Evolutionary conservation across 1,284 basidiomycete genomes (phyloP), one percentile per base, ranked within the genome.

Genomic region (Moesziomyces globuligerus): DNA sequence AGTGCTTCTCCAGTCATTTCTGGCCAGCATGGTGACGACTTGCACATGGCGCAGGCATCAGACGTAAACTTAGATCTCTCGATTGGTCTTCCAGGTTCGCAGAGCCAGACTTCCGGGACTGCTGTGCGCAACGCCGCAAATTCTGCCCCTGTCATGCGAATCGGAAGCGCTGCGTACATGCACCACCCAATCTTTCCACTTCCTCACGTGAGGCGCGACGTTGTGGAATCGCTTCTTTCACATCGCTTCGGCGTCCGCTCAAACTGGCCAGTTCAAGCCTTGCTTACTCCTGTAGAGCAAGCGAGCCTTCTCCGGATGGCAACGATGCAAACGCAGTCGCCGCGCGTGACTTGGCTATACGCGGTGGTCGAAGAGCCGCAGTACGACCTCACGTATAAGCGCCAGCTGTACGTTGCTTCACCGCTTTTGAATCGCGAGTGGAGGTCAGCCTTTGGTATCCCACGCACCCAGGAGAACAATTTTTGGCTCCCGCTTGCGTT

Each of bases 341-440:
- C 41, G 0, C 37, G n/a, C 13, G 3, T 18, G 2, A 44, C 32
- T 1, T 53, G 51, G 58, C 28, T 49, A 3, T 38, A 60, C 20
- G 23, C 41, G 2, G 26, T 60, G 2, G 50, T 48, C 8, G 50
- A 53, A 23, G 58, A 60, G 28, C 58, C 58, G 13, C 46, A 60
- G 23, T 13, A 36, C 18, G 42, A 60, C 11, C 50, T 60, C 5
- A 29, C 15, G 7, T 53, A 45, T 25, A 39, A 32, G 38, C 37
- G 21, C 23, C 34, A 48, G 40, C 34, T 60, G 8, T 60, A 49
- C 36, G 20, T 60, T 4, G 50, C 58, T 1, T 20, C 58, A 4
- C 58, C 58, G 1, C 25, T 53, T 3, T 18, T 29, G 1, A 18
- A 32, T 1, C 26, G 44, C 8, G 47, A 53, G 6, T 54, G 50